Conservation (phyloP, 2,329 filamentous ascomycete species). For the Sporothrix brunneoviolacea region DNA sequence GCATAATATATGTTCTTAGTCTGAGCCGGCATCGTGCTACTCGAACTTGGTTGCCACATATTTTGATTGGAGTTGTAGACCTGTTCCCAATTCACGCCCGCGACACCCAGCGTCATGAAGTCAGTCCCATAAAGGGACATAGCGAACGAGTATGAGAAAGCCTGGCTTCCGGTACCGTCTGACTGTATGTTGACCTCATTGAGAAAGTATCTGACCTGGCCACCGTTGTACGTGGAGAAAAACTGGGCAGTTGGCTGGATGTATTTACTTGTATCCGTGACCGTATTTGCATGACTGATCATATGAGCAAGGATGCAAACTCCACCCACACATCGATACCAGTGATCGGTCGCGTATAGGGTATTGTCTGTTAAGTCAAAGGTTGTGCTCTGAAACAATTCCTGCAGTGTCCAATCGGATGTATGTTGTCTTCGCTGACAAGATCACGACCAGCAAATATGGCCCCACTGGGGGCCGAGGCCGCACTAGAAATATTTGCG, state of each 20-base stretch:
- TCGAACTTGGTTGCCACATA: conserved; percentile 1
- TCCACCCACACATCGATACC: conserved; percentile 3
- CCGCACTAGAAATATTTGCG: neutral
- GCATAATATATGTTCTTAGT: conserved; percentile 6
- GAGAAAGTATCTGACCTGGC: neutral
- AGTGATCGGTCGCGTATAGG: neutral
- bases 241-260: neutral
- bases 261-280: conserved; percentile 1
- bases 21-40: neutral
- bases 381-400: neutral
- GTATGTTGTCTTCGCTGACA: neutral
- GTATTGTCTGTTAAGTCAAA: neutral
- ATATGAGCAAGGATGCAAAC: neutral
- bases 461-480: neutral
- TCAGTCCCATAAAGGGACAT: conserved; percentile 2
- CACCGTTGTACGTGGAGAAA: neutral
- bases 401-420: neutral
- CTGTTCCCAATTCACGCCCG: conserved; percentile 7
- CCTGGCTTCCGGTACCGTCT: neutral
- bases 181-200: conserved; percentile 3
- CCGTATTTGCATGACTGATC: neutral
- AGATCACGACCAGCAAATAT: neutral
- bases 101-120: conserved; percentile 1
- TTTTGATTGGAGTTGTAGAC: conserved; percentile 2
- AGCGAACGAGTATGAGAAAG: neutral